These are phyloP conservation scores for Vigna radiata DNA, from an alignment of 306 rosid genomes.

Conservation along the genomic window DNA sequence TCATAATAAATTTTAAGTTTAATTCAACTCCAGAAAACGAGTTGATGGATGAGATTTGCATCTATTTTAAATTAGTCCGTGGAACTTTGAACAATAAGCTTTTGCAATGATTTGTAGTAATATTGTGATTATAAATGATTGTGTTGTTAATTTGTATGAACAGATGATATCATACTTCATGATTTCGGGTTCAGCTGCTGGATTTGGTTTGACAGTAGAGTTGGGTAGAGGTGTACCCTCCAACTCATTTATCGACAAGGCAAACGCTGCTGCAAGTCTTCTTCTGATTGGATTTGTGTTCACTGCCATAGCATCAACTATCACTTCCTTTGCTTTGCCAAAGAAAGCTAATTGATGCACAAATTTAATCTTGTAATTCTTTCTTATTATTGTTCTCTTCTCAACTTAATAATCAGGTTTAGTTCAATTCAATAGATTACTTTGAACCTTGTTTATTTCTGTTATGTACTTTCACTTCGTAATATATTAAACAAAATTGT, in stretches of 20 bases:
- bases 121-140: background rate
- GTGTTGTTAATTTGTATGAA: background rate
- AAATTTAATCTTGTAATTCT: background rate
- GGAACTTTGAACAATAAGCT: background rate
- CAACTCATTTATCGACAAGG: conserved; percentile 46
- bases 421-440: background rate
- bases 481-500: background rate
- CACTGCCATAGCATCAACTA: conserved; percentile 60
- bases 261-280: conserved; percentile 59
- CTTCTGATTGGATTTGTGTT: conserved; percentile 53
- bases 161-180: conserved; percentile 64
- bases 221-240: background rate
- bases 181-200: conserved; percentile 67
- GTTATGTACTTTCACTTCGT: background rate
- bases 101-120: background rate
- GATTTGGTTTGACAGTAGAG: conserved; percentile 60
- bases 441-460: background rate
- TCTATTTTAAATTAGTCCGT: too few species aligned
- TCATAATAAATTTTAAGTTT: too few species aligned
- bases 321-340: conserved; percentile 60
- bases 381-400: too few species aligned
- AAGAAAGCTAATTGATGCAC: conserved; percentile 4
- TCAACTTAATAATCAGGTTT: background rate
- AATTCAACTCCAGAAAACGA: too few species aligned
- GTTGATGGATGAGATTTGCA: too few species aligned